phyloP scores from a whole-genome alignment of 2,329 filamentous ascomycete species.

The Diaporthe ilicicola region DNA sequence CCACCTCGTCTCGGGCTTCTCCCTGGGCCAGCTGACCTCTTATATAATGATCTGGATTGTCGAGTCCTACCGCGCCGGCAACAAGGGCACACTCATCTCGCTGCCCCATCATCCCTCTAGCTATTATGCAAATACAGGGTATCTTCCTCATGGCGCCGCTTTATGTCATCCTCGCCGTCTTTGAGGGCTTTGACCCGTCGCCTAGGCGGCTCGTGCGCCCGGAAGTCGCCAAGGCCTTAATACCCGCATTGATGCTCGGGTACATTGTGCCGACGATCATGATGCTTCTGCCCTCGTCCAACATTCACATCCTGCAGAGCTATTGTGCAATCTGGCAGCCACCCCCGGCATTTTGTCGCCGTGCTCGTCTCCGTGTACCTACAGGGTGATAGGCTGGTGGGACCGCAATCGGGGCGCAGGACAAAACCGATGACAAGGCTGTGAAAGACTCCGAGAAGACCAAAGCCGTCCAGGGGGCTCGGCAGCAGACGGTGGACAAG shows the following conservation, averaged over 20 bases:
- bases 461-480: neutral
- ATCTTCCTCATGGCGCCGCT: neutral
- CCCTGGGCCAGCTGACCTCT: neutral
- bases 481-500: neutral
- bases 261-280: neutral
- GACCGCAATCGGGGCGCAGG: neutral
- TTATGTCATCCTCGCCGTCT: neutral
- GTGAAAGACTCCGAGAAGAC: neutral
- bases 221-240: neutral
- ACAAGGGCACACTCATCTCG: neutral
- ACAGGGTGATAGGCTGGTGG: neutral
- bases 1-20: neutral
- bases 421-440: neutral
- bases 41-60: slow-evolving; percentile 3
- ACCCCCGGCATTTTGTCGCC: neutral
- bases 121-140: neutral
- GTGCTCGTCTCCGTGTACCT: neutral
- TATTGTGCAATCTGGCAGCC: neutral
- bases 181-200: neutral
- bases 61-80: slow-evolving; percentile 1
- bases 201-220: neutral
- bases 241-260: neutral
- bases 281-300: neutral
- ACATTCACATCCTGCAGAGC: neutral
- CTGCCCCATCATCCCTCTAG: neutral